Evolutionary conservation across 768 basidiomycete species (phyloP).

Genomic region (Suillus tomentosus): DNA sequence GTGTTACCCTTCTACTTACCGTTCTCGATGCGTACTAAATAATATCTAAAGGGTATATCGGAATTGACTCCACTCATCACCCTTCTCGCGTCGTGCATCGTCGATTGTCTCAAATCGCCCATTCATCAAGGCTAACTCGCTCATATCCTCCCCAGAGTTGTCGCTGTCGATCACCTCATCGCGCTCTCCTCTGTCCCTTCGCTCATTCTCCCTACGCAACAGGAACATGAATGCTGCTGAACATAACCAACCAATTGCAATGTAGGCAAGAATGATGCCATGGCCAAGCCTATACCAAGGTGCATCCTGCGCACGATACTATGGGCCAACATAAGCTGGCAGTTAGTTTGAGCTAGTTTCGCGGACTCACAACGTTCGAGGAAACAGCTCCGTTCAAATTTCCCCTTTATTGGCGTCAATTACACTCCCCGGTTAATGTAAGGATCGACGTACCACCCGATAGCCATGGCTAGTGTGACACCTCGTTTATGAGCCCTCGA

Average conservation of each 20-base stretch:
- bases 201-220: constrained; percentile 59
- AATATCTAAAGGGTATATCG: constrained; percentile 51
- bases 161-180: constrained; percentile 63
- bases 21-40: constrained; percentile 50
- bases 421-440: constrained; percentile 8
- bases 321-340: constrained; percentile 5
- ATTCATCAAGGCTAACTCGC: constrained; percentile 39
- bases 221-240: constrained; percentile 49
- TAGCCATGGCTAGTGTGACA: constrained; percentile 68
- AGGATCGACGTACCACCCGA: constrained; percentile 45
- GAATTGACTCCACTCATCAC: constrained; percentile 79
- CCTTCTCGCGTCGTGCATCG: constrained; percentile 61
- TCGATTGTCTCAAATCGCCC: constrained; percentile 55
- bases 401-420: constrained; percentile 35
- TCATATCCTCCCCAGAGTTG: constrained; percentile 45
- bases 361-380: constrained; percentile 58
- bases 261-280: constrained; percentile 71
- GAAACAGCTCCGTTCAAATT: constrained; percentile 72
- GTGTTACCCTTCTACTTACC: constrained; percentile 5
- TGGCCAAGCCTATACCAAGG: constrained; percentile 76
- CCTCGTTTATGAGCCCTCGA: constrained; percentile 73
- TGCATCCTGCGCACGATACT: constrained; percentile 65
- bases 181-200: constrained; percentile 65
- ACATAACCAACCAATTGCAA: constrained; percentile 61
- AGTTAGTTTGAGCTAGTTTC: background rate